phyloP scores from a whole-genome alignment of 2,329 filamentous ascomycete species.

The Xylariaceae sp. region DNA sequence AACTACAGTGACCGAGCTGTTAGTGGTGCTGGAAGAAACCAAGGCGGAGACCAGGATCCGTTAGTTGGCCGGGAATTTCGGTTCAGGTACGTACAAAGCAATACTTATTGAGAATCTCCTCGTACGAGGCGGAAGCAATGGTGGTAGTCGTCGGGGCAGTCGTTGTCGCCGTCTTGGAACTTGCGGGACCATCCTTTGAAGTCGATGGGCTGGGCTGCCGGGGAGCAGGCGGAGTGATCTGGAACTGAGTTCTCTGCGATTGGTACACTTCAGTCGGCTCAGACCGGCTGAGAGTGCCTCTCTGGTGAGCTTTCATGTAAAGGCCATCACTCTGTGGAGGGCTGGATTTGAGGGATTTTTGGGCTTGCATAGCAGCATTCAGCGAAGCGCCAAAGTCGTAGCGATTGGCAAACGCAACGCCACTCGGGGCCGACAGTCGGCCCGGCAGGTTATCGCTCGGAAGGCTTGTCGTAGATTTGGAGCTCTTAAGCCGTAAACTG shows the following conservation, averaged over 20 bases:
- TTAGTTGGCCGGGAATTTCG: conserved; percentile 12
- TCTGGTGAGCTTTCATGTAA: conserved; percentile 49
- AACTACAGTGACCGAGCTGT: conserved; percentile 42
- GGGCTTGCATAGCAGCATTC: conserved; percentile 70
- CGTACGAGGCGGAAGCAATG: conserved; percentile 84
- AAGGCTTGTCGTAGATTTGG: conserved; percentile 57
- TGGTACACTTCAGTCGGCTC: conserved; percentile 13
- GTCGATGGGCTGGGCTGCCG: conserved; percentile 11
- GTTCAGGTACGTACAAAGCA: conserved; percentile 87
- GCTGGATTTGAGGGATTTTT: conserved; percentile 53
- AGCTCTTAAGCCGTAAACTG: conserved; percentile 64
- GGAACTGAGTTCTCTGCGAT: conserved; percentile 2
- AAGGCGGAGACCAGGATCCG: conserved; percentile 15
- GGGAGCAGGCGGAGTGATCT: conserved; percentile 4
- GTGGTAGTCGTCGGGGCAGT: conserved; percentile 41
- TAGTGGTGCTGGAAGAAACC: conserved; percentile 18
- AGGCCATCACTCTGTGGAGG: conserved; percentile 43
- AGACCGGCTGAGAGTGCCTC: conserved; percentile 25
- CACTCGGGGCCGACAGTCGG: conserved; percentile 49
- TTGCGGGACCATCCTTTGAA: conserved; percentile 9
- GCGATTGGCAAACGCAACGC: conserved; percentile 79
- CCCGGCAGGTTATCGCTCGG: conserved; percentile 56
- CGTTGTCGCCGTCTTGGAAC: conserved; percentile 39
- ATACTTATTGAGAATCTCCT: conserved; percentile 97
- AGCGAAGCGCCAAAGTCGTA: conserved; percentile 97